These are phyloP conservation scores for Alternaria arborescens DNA, from an alignment of 2,329 filamentous ascomycete genomes.

Conservation along the genomic window DNA sequence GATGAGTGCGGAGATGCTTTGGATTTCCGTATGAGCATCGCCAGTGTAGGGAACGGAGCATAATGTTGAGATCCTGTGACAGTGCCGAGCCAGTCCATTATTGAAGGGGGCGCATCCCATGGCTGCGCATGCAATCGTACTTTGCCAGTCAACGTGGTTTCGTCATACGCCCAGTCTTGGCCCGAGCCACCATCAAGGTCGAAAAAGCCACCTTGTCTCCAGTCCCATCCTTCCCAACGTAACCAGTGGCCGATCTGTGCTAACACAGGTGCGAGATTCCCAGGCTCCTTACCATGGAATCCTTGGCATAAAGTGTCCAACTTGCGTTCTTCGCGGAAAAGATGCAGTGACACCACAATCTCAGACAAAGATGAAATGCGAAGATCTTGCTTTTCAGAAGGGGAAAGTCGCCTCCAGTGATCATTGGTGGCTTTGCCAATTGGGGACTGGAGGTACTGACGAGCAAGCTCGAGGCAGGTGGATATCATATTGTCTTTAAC, in stretches of 20 bases:
- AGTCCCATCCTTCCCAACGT: slow-evolving; percentile 72
- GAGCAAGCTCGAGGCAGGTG: slow-evolving; percentile 42
- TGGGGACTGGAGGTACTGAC: slow-evolving; percentile 46
- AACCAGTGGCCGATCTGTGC: slow-evolving; percentile 86
- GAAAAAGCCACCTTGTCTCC: slow-evolving; percentile 63
- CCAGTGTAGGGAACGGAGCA: slow-evolving; percentile 48
- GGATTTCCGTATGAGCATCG: slow-evolving; percentile 48
- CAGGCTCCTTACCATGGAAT: slow-evolving; percentile 54
- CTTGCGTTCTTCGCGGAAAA: slow-evolving; percentile 90
- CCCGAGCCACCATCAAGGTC: slow-evolving; percentile 67
- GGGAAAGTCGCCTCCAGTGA: slow-evolving; percentile 64
- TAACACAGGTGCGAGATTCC: slow-evolving; percentile 74
- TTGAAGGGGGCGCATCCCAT: slow-evolving; percentile 62
- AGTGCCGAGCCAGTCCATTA: slow-evolving; percentile 61
- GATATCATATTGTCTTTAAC: slow-evolving; percentile 39
- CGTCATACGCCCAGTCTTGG: slow-evolving; percentile 65
- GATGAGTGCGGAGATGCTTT: slow-evolving; percentile 50
- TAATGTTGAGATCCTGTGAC: slow-evolving; percentile 42
- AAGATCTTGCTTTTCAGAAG: slow-evolving; percentile 45
- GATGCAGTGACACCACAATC: slow-evolving; percentile 78
- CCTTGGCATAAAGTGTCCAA: slow-evolving; percentile 70
- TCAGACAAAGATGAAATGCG: slow-evolving; percentile 68
- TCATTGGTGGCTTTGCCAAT: slow-evolving; percentile 54
- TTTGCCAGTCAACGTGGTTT: slow-evolving; percentile 49
- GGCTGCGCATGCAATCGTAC: slow-evolving; percentile 42